Percentiles rank a stretch among this genome's conserved stretches.
phyloP scores from a whole-genome alignment of 2,329 filamentous ascomycete genomes.

The Gnomoniopsis smithogilvyi region DNA sequence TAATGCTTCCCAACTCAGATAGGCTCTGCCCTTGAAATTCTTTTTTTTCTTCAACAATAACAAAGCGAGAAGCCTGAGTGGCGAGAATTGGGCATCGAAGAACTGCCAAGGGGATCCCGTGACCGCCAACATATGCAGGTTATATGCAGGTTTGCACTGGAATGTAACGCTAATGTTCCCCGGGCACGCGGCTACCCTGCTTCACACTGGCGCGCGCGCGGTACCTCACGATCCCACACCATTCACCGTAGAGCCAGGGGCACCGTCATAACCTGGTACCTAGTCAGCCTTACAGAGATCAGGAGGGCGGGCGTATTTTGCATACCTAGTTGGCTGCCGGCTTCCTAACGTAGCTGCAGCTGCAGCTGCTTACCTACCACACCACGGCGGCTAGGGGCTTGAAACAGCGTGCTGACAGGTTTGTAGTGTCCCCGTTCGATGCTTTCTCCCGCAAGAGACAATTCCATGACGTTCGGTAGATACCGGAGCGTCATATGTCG shows the following conservation, averaged over 20 bases:
- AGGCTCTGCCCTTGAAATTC: neutral
- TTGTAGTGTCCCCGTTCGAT: too few relatives aligned
- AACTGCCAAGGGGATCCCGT: constrained; percentile 7
- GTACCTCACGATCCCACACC: neutral
- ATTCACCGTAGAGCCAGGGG: neutral
- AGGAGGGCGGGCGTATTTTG: too few relatives aligned
- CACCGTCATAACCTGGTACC: too few relatives aligned
- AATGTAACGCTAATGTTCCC: constrained; percentile 4
- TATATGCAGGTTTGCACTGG: constrained; percentile 1
- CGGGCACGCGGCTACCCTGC: constrained; percentile 2
- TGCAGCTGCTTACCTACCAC: too few relatives aligned
- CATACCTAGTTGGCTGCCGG: too few relatives aligned
- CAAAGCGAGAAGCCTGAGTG: neutral
- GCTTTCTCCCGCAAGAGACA: too few relatives aligned
- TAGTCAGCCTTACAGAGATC: too few relatives aligned
- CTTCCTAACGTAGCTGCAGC: too few relatives aligned
- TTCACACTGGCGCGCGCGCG: neutral
- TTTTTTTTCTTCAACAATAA: constrained; percentile 4
- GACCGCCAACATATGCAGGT: constrained; percentile 10
- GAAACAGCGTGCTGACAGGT: too few relatives aligned
- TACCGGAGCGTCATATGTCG: too few relatives aligned
- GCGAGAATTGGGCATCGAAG: constrained; percentile 8
- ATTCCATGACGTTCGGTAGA: too few relatives aligned
- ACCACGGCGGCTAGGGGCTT: too few relatives aligned
- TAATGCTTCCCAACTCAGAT: neutral